A percentile compares a stretch with the other conserved stretches of the same genome.
Evolutionary conservation across 2,329 filamentous ascomycete species (phyloP).

Genomic region (Arthrobotrys musiformis): DNA sequence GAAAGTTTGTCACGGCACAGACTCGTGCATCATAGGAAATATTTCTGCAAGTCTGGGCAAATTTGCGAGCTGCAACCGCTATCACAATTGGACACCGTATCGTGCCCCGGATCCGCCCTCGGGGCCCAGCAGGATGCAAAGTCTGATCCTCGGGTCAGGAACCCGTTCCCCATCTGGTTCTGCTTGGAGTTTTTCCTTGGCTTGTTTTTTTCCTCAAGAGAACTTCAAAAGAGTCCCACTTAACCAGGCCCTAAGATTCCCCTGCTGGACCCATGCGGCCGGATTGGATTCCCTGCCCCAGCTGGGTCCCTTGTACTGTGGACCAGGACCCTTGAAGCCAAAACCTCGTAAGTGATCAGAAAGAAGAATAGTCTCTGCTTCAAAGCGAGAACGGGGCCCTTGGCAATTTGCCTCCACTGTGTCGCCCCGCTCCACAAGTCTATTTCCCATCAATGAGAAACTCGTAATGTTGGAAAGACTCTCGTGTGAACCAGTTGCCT

Average conservation of each 20-base stretch:
- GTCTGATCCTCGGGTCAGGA: constrained; percentile 49
- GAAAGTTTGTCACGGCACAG: constrained; percentile 47
- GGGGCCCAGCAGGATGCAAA: constrained; percentile 42
- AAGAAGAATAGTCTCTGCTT: constrained; percentile 45
- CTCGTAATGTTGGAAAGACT: constrained; percentile 28
- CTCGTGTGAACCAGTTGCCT: constrained; percentile 54
- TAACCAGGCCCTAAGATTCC: constrained; percentile 30
- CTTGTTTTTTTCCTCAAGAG: constrained; percentile 16
- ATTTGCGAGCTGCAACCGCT: constrained; percentile 47
- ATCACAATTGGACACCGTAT: constrained; percentile 42
- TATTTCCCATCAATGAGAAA: constrained; percentile 55
- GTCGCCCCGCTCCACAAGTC: constrained; percentile 27
- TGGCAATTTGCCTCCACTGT: constrained; percentile 44
- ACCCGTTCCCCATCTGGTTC: constrained; percentile 53
- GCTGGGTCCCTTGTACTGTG: constrained; percentile 12
- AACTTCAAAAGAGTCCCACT: constrained; percentile 37
- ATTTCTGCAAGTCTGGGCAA: constrained; percentile 36
- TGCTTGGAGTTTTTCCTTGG: constrained; percentile 5
- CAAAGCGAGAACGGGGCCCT: constrained; percentile 34
- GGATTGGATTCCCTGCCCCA: constrained; percentile 44
- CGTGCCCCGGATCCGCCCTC: constrained; percentile 46
- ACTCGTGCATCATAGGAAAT: constrained; percentile 40
- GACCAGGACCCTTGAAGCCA: constrained; percentile 49
- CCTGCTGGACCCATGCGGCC: constrained; percentile 54
- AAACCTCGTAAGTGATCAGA: constrained; percentile 46